phyloP scores from a whole-genome alignment of 208 protist genomes.

The Trypanosoma vivax region DNA sequence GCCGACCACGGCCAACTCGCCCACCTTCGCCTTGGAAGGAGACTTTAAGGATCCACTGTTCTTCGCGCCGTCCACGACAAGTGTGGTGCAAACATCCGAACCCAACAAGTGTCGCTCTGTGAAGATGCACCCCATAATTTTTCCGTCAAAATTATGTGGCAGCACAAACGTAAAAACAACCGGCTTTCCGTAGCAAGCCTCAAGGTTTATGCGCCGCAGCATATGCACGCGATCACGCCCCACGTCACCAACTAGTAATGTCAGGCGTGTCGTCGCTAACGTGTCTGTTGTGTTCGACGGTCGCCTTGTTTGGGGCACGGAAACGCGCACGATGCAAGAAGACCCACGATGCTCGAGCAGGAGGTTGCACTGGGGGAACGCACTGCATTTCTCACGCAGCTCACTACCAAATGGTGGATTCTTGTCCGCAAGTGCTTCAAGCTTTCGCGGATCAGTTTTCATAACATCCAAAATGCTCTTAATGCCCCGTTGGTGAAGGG shows the following conservation, averaged over 20 bases:
- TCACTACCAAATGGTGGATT: conserved; percentile 68
- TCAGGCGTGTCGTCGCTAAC: conserved; percentile 7
- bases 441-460: conserved; percentile 31
- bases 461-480: conserved; percentile 31
- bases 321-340: neutral
- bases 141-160: neutral
- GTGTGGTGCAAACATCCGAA: neutral
- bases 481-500: conserved; percentile 41
- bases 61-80: neutral
- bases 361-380: conserved; percentile 20
- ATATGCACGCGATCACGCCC: conserved; percentile 26
- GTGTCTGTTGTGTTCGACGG: neutral
- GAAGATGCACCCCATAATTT: conserved; percentile 12
- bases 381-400: conserved; percentile 25
- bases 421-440: conserved; percentile 61
- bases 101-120: conserved; percentile 13
- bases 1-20: too few species aligned
- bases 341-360: neutral
- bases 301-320: neutral
- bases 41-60: neutral
- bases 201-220: conserved; percentile 2
- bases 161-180: conserved; percentile 14
- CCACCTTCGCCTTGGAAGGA: neutral
- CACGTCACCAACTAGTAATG: conserved; percentile 30
- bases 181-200: neutral